Percentiles rank a stretch among this genome's conserved stretches.
These are phyloP conservation scores for Pythium brachiatum DNA, from an alignment of 352 stramenopile species.

Conservation along the genomic window DNA sequence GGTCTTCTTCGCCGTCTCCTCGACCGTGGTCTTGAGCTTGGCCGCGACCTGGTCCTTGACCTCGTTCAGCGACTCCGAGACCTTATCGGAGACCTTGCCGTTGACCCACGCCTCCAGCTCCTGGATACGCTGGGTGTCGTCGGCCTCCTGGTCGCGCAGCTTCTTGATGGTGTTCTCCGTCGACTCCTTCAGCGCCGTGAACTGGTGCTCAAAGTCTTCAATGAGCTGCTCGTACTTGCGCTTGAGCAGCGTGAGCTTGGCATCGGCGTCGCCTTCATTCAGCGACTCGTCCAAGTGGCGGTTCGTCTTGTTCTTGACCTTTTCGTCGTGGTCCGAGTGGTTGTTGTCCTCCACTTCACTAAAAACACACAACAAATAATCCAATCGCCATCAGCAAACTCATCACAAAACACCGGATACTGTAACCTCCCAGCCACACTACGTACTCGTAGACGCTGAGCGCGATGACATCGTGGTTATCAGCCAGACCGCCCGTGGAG, in stretches of 20 bases:
- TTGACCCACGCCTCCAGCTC: conserved; percentile 73
- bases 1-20: conserved; percentile 69
- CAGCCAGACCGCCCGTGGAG: conserved; percentile 74
- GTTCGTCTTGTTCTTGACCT: conserved; percentile 54
- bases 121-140: conserved; percentile 66
- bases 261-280: conserved; percentile 50
- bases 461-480: conserved; percentile 81
- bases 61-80: conserved; percentile 50
- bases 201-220: conserved; percentile 85
- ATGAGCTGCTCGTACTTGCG: conserved; percentile 77
- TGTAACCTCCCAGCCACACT: neutral
- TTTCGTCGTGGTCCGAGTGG: conserved; percentile 45
- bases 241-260: conserved; percentile 67
- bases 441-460: conserved; percentile 78
- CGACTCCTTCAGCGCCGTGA: conserved; percentile 79
- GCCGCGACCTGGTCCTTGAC: conserved; percentile 70
- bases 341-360: conserved; percentile 68
- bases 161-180: conserved; percentile 83
- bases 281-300: conserved; percentile 49
- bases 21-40: conserved; percentile 64
- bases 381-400: neutral
- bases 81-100: conserved; percentile 51
- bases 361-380: conserved; percentile 15
- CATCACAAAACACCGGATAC: no score
- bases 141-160: conserved; percentile 61